phyloP scores from a whole-genome alignment of 306 rosid genomes.

The Luffa acutangula region DNA sequence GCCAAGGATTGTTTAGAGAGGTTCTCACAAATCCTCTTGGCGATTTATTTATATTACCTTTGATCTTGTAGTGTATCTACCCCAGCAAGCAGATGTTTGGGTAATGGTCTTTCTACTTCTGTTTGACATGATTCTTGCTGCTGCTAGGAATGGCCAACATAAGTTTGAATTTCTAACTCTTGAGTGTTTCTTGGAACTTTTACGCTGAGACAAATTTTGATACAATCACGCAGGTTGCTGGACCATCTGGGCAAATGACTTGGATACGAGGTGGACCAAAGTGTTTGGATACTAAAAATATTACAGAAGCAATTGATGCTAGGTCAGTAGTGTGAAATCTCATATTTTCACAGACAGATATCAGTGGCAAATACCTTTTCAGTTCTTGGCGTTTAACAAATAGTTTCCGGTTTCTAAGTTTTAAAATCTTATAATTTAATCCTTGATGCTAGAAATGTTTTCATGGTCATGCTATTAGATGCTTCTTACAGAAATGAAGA shows the following conservation, averaged over 20 bases:
- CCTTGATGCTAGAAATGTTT: background rate
- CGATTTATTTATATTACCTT: too few species aligned
- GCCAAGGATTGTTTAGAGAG: too few species aligned
- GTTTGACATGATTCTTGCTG: too few species aligned
- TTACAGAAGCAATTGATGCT: slow-evolving; percentile 56
- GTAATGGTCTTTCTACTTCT: too few species aligned
- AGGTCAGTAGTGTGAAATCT: slow-evolving; percentile 30
- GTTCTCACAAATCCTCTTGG: too few species aligned
- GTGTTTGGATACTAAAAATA: slow-evolving; percentile 58
- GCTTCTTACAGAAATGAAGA: background rate
- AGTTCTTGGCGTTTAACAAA: background rate
- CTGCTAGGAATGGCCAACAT: background rate
- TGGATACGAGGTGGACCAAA: slow-evolving; percentile 89
- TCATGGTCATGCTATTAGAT: background rate
- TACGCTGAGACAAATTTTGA: background rate
- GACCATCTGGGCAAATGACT: slow-evolving; percentile 93
- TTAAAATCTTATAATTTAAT: background rate
- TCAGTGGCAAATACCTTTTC: background rate
- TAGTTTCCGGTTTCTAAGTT: background rate
- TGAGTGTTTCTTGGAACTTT: background rate
- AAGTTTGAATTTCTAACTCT: background rate
- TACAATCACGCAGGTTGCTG: slow-evolving; percentile 44
- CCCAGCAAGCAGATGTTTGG: too few species aligned
- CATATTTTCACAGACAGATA: background rate
- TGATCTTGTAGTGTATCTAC: too few species aligned